These are phyloP conservation scores for Medicago ruthenica DNA, from an alignment of 306 rosid genomes.

Conservation along the genomic window DNA sequence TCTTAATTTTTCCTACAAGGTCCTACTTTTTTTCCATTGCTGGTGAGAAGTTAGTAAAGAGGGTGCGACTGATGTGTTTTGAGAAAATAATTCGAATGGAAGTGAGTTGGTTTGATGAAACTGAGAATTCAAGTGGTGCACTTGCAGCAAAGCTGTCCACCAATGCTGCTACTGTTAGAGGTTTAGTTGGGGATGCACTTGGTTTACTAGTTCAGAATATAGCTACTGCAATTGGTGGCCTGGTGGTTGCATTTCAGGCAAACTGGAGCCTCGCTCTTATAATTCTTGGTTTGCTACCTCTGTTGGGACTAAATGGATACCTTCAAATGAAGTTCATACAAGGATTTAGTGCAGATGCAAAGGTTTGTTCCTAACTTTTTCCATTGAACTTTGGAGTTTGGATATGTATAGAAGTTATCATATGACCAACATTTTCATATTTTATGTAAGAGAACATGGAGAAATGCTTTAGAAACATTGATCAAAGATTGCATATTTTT, in stretches of 20 bases:
- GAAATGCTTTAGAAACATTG: no score
- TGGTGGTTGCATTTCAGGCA: slow-evolving; percentile 60
- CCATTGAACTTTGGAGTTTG: neutral
- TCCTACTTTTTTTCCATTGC: slow-evolving; percentile 62
- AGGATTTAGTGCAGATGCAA: slow-evolving; percentile 66
- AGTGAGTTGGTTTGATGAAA: slow-evolving; percentile 81
- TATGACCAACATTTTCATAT: no score
- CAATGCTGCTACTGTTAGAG: slow-evolving; percentile 62
- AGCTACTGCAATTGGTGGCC: slow-evolving; percentile 52
- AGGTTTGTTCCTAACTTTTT: slow-evolving; percentile 48
- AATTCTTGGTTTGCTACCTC: slow-evolving; percentile 61
- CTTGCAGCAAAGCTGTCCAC: slow-evolving; percentile 64
- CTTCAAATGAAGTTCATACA: slow-evolving; percentile 55
- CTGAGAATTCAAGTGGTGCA: slow-evolving; percentile 59
- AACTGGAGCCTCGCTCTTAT: slow-evolving; percentile 64
- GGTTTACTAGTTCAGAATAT: slow-evolving; percentile 59
- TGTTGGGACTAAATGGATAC: slow-evolving; percentile 52
- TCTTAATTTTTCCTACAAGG: slow-evolving; percentile 50
- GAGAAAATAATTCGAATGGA: slow-evolving; percentile 65
- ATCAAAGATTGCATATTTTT: no score
- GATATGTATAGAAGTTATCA: no score
- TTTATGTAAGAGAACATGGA: no score
- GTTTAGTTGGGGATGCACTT: slow-evolving; percentile 68
- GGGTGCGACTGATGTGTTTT: slow-evolving; percentile 56
- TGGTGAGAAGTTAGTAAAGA: slow-evolving; percentile 60